Percentiles rank a stretch among this genome's conserved stretches.
Evolutionary conservation across 2,329 filamentous ascomycete species (phyloP).

Genomic region (Cercospora sp.): DNA sequence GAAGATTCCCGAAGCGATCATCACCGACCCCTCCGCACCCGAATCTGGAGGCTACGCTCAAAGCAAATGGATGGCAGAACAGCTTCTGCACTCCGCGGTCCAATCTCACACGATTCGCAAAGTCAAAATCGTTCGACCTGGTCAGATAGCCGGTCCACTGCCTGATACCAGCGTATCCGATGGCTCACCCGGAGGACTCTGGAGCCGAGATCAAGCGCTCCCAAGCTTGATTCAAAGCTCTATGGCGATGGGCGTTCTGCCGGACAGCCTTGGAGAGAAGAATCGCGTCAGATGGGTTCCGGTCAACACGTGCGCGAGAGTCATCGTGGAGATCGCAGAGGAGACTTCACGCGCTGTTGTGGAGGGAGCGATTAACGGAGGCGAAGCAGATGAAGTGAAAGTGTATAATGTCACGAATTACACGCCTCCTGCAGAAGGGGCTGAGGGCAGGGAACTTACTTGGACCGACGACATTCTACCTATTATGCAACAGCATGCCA

Average conservation of each 20-base stretch:
- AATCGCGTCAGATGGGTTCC: slow-evolving; percentile 58
- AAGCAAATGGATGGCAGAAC: slow-evolving; percentile 40
- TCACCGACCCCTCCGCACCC: slow-evolving; percentile 19
- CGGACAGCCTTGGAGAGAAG: slow-evolving; percentile 48
- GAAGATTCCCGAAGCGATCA: slow-evolving; percentile 38
- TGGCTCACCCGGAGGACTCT: slow-evolving; percentile 37
- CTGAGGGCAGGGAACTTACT: background rate
- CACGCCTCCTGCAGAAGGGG: background rate
- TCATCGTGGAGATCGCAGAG: background rate
- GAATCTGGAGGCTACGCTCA: slow-evolving; percentile 42
- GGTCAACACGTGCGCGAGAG: slow-evolving; percentile 40
- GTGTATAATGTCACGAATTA: background rate
- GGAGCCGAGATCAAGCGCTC: slow-evolving; percentile 61
- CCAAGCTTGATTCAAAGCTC: slow-evolving; percentile 53
- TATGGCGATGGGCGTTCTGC: slow-evolving; percentile 51
- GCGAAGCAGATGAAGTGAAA: background rate
- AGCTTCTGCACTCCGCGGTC: slow-evolving; percentile 29
- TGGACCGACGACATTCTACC: background rate
- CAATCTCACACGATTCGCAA: background rate
- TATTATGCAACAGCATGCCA: background rate
- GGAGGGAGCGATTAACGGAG: background rate
- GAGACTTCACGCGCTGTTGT: background rate
- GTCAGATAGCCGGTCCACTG: slow-evolving; percentile 33
- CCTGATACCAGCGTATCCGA: background rate
- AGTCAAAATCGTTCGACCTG: slow-evolving; percentile 27